phyloP scores from a whole-genome alignment of 345 rosid species.

The Draba incana region DNA sequence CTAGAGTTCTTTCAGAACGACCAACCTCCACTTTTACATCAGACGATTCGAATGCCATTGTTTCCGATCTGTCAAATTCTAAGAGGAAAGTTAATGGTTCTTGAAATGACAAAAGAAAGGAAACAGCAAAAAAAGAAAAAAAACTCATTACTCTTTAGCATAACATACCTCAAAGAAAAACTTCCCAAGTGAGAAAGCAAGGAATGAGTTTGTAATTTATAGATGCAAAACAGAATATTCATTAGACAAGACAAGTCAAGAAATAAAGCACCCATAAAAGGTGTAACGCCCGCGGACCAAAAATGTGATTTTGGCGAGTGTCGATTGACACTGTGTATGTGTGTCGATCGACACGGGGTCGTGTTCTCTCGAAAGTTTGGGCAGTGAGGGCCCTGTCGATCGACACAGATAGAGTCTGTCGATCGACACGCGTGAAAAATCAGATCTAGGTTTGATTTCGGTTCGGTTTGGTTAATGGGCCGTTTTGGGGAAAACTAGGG shows the following conservation, averaged over 20 bases:
- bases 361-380: too few species aligned
- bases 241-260: not conserved
- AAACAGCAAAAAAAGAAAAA: not conserved
- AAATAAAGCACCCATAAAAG: slow-evolving; percentile 8
- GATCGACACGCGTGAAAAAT: too few species aligned
- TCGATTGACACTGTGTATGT: too few species aligned
- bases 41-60: slow-evolving; percentile 1
- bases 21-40: slow-evolving; percentile 13
- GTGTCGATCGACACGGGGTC: too few species aligned
- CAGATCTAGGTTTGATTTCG: too few species aligned
- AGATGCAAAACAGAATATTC: slow-evolving; percentile 21
- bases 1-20: slow-evolving; percentile 43
- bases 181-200: not conserved
- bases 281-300: too few species aligned
- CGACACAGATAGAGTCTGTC: too few species aligned
- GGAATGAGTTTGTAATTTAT: slow-evolving; percentile 10
- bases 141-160: not conserved
- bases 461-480: too few species aligned
- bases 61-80: not conserved
- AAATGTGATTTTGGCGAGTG: too few species aligned
- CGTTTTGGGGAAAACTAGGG: too few species aligned
- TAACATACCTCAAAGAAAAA: slow-evolving; percentile 24
- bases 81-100: not conserved
- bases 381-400: too few species aligned
- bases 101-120: slow-evolving; percentile 17